Base-by-base conservation (phyloP, 148 eudicot species). In the Camellia granthamiana region DNA sequence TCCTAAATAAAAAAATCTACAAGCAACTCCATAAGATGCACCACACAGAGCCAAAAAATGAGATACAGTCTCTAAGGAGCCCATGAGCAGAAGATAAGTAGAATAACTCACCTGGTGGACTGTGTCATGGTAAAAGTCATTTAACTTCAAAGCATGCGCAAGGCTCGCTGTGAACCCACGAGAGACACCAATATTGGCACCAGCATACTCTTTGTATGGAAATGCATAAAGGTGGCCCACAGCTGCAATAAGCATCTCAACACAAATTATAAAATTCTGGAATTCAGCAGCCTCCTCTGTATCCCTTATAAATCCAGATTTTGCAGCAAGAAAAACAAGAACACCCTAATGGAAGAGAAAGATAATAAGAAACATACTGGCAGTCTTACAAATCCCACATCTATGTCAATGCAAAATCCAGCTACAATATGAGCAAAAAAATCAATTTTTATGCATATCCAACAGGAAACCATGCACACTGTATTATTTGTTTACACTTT, bases 161-260 rank as follows among this genome's bases (percentile, higher is more conserved):
- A 96, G 98, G 86, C 94, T 93, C 75, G 86, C 87, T 11, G 95
- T 86, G 82, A 96, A 82, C 74, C 93, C 93, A 77, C 86, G 86
- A 79, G 93, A 87, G 77, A 80, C 84, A 47, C 97, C 97, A 15
- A 96, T 90, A 80, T 92, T 96, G 81, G 99, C 99, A 86, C 97
- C 98, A 77, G 97, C 94, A 81, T 96, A 96, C 75, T 93, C 99
- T 89, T 91, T 93, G 92, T 93, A 96, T 38, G 99, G 99, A 83
- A 96, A 96, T 19, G 99, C 99, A 85, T 83, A 96, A 77, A 96
- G 90, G 85, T 96, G 99, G 42, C 97, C 99, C 69, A 85, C 72
- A 23, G 99, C 99, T 77, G 99, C 99, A 83, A 96, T 87, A 54
- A 96, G 95, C 99, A 96, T 96, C 91, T 96, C 99, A 43, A 96